Evolutionary conservation across 2,329 filamentous ascomycete genomes (phyloP).

Genomic region (Calonectria pseudoturangicola): DNA sequence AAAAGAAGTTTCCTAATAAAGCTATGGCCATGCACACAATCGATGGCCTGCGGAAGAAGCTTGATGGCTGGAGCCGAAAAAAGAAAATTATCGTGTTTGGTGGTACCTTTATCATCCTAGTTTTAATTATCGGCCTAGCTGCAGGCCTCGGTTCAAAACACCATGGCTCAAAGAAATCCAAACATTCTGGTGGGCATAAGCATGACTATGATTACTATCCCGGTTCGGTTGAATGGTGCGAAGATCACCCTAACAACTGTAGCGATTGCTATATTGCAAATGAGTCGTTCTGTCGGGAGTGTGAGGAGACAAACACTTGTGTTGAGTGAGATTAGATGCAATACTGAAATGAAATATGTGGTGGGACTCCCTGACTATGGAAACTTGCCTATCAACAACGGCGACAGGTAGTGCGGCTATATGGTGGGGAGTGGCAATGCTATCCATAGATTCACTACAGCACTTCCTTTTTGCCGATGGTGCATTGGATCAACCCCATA

Average conservation of each 20-base stretch:
- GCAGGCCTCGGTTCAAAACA: constrained; percentile 2
- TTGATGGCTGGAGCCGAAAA: background rate
- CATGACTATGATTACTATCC: background rate
- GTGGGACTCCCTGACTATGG: too few relatives aligned
- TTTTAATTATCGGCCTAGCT: background rate
- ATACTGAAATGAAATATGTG: too few relatives aligned
- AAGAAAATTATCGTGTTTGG: background rate
- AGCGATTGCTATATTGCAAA: background rate
- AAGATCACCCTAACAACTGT: background rate
- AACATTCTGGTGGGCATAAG: background rate
- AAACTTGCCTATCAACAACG: too few relatives aligned
- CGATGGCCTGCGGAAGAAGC: background rate
- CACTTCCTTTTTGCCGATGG: too few relatives aligned
- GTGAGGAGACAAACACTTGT: background rate
- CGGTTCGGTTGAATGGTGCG: background rate
- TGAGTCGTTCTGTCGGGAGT: background rate
- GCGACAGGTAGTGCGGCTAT: too few relatives aligned
- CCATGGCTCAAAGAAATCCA: background rate
- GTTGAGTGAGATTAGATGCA: background rate
- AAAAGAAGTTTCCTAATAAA: background rate
- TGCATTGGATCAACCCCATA: too few relatives aligned
- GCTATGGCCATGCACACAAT: background rate
- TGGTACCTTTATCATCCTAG: background rate
- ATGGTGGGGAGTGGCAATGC: too few relatives aligned
- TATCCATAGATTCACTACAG: too few relatives aligned